Conservation (phyloP, 1,284 basidiomycete species). For the Rhodotorula glutinis region DNA sequence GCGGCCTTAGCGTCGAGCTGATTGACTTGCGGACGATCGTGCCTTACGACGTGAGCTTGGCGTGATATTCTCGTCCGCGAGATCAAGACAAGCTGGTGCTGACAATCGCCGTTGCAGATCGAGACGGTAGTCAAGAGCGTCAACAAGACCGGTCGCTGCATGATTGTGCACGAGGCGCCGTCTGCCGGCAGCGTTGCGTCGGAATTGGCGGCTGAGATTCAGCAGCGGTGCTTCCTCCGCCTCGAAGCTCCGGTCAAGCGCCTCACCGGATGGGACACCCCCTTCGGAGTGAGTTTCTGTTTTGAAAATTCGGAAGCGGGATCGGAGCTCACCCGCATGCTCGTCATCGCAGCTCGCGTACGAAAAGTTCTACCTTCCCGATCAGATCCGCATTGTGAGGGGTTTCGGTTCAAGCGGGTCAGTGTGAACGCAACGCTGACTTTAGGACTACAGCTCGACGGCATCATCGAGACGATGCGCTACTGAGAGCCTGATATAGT, state of each 20-base stretch:
- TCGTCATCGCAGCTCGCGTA: slow-evolving; percentile 62
- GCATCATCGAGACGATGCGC: slow-evolving; percentile 72
- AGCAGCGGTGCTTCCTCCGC: slow-evolving; percentile 79
- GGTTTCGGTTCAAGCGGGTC: too few relatives aligned
- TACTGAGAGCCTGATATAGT: slow-evolving; percentile 54
- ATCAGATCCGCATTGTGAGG: slow-evolving; percentile 63
- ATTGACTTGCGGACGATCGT: slow-evolving; percentile 87
- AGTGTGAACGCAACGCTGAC: too few relatives aligned
- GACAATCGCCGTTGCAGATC: slow-evolving; percentile 14
- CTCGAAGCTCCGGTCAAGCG: slow-evolving; percentile 81
- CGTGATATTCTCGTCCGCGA: not conserved
- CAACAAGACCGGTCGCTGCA: slow-evolving; percentile 71
- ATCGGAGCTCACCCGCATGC: not conserved
- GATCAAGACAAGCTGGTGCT: too few relatives aligned
- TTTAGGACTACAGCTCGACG: slow-evolving; percentile 57
- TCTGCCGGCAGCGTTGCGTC: slow-evolving; percentile 79
- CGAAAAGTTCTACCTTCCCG: slow-evolving; percentile 87
- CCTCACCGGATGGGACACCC: slow-evolving; percentile 75
- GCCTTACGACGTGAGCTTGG: slow-evolving; percentile 69
- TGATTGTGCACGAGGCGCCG: slow-evolving; percentile 89
- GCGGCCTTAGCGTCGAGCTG: slow-evolving; percentile 73
- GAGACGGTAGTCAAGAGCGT: slow-evolving; percentile 77
- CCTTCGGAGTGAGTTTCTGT: slow-evolving; percentile 57
- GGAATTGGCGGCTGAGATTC: slow-evolving; percentile 80
- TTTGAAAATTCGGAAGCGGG: not conserved